phyloP scores from a whole-genome alignment of 176 grass and related monocot species.

The Tillandsia fasciculata region DNA sequence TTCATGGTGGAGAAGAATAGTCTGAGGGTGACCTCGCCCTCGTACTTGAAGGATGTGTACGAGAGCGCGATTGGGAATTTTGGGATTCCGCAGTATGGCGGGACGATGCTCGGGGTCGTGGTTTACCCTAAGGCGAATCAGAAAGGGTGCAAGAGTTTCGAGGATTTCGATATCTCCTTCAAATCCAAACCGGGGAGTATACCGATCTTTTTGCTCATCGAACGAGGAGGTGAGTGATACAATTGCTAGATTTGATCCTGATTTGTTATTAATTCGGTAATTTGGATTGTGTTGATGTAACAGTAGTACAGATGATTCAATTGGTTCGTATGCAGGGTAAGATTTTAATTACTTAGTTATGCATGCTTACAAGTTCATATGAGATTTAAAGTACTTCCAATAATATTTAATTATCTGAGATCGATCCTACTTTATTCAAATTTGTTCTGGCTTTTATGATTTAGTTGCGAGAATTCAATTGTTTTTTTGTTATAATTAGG shows the following conservation, averaged over 20 bases:
- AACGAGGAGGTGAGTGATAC: conserved; percentile 51
- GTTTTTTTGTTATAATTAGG: too few species aligned
- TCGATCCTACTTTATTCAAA: too few species aligned
- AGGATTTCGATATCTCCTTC: conserved; percentile 48
- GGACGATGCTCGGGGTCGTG: conserved; percentile 60
- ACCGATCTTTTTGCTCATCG: conserved; percentile 55
- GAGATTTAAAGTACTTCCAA: background rate
- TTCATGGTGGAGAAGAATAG: conserved; percentile 96
- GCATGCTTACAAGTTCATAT: background rate
- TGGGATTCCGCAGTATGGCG: conserved; percentile 75
- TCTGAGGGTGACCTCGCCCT: conserved; percentile 59
- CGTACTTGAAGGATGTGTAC: conserved; percentile 53
- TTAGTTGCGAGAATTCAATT: too few species aligned
- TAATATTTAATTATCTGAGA: too few species aligned
- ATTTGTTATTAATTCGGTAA: background rate
- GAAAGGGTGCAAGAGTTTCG: conserved; percentile 63
- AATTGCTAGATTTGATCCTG: background rate
- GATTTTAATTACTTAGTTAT: conserved; percentile 2
- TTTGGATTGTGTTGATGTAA: background rate
- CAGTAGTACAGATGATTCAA: too few species aligned
- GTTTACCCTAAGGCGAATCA: conserved; percentile 54
- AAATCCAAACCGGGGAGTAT: conserved; percentile 44
- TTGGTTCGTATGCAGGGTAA: too few species aligned
- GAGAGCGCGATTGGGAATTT: conserved; percentile 90
- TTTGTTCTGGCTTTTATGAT: too few species aligned